Conservation (phyloP, 202 grass and related monocot species). For the Elaeis oleifera region DNA sequence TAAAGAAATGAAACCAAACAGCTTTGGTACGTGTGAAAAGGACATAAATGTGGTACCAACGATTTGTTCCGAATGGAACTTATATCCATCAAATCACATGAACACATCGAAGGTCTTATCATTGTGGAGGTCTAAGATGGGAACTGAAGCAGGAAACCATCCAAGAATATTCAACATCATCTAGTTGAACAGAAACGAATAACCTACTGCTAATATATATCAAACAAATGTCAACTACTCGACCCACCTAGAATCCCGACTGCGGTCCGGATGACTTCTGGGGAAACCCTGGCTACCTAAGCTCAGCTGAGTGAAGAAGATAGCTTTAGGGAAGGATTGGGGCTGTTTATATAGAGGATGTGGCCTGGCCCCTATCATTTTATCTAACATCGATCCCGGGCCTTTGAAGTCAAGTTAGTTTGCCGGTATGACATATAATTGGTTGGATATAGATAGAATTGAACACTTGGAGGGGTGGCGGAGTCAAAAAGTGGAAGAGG, state of each 20-base stretch:
- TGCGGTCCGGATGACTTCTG: slow-evolving; percentile 67
- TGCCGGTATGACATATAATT: not conserved
- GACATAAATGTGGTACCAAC: no score
- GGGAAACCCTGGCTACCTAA: slow-evolving; percentile 41
- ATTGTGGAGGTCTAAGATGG: no score
- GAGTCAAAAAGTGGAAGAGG: not conserved
- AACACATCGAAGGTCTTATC: no score
- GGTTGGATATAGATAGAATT: not conserved
- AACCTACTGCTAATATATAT: not conserved
- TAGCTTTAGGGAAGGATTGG: not conserved
- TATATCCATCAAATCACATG: no score
- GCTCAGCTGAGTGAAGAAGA: slow-evolving; percentile 6
- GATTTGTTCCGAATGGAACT: no score
- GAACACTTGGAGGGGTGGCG: not conserved
- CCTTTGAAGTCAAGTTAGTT: not conserved
- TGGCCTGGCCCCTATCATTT: not conserved
- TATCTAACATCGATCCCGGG: not conserved
- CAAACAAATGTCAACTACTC: not conserved
- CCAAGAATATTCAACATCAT: no score
- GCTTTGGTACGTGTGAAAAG: no score
- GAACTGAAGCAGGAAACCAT: no score
- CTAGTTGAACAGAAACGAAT: not conserved
- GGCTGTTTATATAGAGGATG: slow-evolving; percentile 26
- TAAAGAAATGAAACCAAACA: no score
- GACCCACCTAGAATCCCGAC: slow-evolving; percentile 68